Evolutionary conservation across 768 basidiomycete species (phyloP).

Genomic region (Phylloporus rhodoxanthus): DNA sequence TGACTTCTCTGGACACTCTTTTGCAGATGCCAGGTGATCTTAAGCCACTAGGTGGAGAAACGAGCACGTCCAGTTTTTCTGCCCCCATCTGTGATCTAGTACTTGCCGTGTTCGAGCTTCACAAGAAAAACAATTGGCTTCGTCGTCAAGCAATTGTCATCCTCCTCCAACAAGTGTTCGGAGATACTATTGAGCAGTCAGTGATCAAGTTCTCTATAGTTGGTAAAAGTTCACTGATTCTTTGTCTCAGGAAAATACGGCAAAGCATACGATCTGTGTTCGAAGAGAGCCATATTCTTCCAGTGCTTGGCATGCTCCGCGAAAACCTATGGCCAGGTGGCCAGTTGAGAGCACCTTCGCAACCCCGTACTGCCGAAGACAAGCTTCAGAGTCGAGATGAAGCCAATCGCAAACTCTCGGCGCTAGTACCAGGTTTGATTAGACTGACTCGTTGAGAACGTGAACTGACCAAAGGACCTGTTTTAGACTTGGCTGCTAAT

Average conservation of each 20-base stretch:
- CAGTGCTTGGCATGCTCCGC: conserved; percentile 59
- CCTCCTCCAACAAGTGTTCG: conserved; percentile 91
- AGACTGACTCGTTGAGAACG: not conserved
- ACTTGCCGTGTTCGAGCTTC: conserved; percentile 88
- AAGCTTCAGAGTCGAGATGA: conserved; percentile 76
- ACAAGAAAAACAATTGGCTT: conserved; percentile 96
- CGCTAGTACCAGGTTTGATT: conserved; percentile 78
- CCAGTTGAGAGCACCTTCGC: conserved; percentile 50
- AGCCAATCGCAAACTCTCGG: conserved; percentile 84
- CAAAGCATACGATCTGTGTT: conserved; percentile 63
- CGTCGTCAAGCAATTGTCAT: conserved; percentile 93
- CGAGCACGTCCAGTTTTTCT: conserved; percentile 83
- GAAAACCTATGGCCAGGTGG: conserved; percentile 86
- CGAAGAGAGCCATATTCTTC: conserved; percentile 66
- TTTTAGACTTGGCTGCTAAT: conserved; percentile 84
- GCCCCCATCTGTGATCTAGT: conserved; percentile 92
- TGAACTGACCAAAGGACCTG: not conserved
- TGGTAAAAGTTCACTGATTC: not conserved
- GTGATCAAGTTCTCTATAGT: conserved; percentile 15
- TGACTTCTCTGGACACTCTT: conserved; percentile 60
- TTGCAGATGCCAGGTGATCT: conserved; percentile 71
- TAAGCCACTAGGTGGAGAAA: conserved; percentile 81
- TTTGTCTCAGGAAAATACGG: conserved; percentile 67
- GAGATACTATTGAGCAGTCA: conserved; percentile 92
- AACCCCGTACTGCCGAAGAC: conserved; percentile 75